phyloP scores from a whole-genome alignment of 495 filamentous ascomycete genomes.

The Xylaria acuta region DNA sequence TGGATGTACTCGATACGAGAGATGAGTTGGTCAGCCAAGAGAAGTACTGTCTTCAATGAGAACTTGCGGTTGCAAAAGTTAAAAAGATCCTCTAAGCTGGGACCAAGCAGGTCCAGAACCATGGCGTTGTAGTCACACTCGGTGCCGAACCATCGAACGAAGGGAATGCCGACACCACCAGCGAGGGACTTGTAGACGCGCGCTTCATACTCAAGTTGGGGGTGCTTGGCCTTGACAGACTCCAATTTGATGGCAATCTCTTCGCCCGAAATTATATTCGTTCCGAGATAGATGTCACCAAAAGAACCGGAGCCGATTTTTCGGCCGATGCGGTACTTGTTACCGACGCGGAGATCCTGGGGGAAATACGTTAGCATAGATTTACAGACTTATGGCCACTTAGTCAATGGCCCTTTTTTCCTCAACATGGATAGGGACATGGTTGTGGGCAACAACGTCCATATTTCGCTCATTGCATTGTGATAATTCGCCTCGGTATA shows the following conservation, averaged over 20 bases:
- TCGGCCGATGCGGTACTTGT: conserved; percentile 99
- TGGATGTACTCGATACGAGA: conserved; percentile 99
- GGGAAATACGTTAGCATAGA: conserved; percentile 2
- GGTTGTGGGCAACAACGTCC: background rate
- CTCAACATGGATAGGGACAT: background rate
- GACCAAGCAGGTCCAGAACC: conserved; percentile 97
- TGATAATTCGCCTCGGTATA: background rate
- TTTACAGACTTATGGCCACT: background rate
- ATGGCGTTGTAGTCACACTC: conserved; percentile 99
- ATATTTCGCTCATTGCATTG: background rate
- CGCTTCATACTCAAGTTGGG: conserved; percentile 99
- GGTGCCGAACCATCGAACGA: conserved; percentile 99
- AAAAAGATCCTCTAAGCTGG: conserved; percentile 99
- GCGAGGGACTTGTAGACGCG: conserved; percentile 99
- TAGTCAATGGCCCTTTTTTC: background rate
- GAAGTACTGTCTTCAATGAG: conserved; percentile 98
- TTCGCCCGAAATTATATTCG: conserved; percentile 99
- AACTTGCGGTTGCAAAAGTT: conserved; percentile 99
- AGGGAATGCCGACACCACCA: conserved; percentile 97
- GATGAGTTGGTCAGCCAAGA: conserved; percentile 98
- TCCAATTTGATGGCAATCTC: conserved; percentile 99
- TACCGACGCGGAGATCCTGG: conserved; percentile 98
- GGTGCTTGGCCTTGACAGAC: conserved; percentile 99
- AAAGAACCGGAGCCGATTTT: conserved; percentile 99
- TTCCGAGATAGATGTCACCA: conserved; percentile 99